A percentile compares a stretch with the other conserved stretches of the same genome.
Evolutionary conservation across 2,329 filamentous ascomycete species (phyloP).

Genomic region (Aspergillus sp.): DNA sequence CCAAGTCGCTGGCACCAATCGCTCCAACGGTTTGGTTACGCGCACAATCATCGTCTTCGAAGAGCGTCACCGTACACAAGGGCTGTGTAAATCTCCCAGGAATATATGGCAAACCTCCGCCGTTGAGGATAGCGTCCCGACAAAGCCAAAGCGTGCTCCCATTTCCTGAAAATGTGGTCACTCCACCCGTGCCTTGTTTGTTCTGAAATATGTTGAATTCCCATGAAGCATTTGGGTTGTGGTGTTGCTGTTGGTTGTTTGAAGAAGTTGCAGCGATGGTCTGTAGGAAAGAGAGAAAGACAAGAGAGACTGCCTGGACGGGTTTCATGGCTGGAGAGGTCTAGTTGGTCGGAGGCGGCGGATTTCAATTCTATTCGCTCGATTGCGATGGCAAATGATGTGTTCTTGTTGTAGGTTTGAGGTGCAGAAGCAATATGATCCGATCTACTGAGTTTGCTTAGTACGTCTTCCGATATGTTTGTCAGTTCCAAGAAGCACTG

Average conservation of each 20-base stretch:
- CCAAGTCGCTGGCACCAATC: neutral
- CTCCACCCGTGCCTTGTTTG: slow-evolving; percentile 11
- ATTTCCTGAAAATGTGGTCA: slow-evolving; percentile 11
- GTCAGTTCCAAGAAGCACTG: neutral
- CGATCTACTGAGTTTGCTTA: neutral
- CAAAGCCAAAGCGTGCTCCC: slow-evolving; percentile 5
- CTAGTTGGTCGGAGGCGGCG: neutral
- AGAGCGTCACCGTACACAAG: slow-evolving; percentile 5
- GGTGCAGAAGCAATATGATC: neutral
- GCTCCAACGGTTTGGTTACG: neutral
- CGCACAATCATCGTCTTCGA: slow-evolving; percentile 2
- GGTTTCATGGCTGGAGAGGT: neutral
- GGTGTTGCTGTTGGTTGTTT: neutral
- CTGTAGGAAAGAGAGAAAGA: neutral
- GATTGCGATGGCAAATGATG: neutral
- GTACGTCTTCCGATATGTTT: neutral
- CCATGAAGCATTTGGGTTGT: slow-evolving; percentile 8
- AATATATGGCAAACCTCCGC: slow-evolving; percentile 13
- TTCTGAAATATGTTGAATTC: slow-evolving; percentile 13
- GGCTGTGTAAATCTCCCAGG: neutral
- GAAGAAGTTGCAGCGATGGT: neutral
- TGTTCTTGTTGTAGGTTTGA: neutral
- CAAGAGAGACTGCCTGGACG: neutral
- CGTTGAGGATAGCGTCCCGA: slow-evolving; percentile 10
- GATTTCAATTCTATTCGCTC: neutral